Evolutionary conservation across 495 filamentous ascomycete species (phyloP), one percentile per base, ranked within the genome.

Genomic region (Pseudomonodictys pantanalensis): DNA sequence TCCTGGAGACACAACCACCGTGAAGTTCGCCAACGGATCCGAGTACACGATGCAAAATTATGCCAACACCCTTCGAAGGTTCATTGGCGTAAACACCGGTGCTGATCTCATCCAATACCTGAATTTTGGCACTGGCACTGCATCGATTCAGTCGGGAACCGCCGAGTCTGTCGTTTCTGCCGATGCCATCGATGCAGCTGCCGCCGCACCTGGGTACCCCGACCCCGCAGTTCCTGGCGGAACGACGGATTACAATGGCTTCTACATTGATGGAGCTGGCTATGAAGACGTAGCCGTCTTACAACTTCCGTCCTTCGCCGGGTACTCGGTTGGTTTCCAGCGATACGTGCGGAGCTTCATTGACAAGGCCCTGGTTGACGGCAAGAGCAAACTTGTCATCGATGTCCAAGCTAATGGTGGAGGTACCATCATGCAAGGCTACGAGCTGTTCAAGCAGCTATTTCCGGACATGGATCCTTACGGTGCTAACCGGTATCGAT

Each of bases 261-360:
- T 81, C 63, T 82, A 72, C 64, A 67, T 82, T 32, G 62, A 75
- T 9, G 73, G 68, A 23, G 67, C 71, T 15, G 73, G 68, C n/a
- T 78, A 76, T 52, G 71, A 75, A 52, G 75, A 78, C 46, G 71
- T 77, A 22, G 76, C 76, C 0, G 75, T 79, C 3, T 60, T 79
- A 0, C 64, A 66, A 0, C 68, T 76, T 25, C 68, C 69, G 1
- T 68, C 56, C 43, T 67, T 69, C 33, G 55, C 65, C 56, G 53
- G 56, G 60, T 20, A 43, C 42, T 25, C 48, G 48, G 17, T 64
- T 4, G 57, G 64, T 18, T 79, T 81, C 63, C 75, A 77, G 52
- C 52, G 67, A 6, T 69, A 73, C 0, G 69, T 72, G 10, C 61
- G 68, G 22, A 48, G 65, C 0, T 79, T 81, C 64, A 62, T 82